Evolutionary conservation across 441 rosid genomes (phyloP).

Genomic region (Geranium incanum): DNA sequence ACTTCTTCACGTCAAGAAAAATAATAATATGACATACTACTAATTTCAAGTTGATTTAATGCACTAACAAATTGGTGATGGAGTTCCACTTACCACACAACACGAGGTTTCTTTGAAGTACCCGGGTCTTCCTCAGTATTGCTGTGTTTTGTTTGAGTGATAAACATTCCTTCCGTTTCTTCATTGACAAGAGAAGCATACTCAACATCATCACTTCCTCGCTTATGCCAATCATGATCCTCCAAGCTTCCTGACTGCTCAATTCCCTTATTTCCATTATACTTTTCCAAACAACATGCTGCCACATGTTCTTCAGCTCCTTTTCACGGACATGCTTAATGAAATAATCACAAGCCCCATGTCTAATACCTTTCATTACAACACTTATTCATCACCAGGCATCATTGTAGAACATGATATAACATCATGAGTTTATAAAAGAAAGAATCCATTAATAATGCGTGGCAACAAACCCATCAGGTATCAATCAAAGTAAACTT

Average conservation of each 20-base stretch:
- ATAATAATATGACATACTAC: conserved; percentile 39
- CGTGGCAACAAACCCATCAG: too few species aligned
- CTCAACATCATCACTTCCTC: conserved; percentile 43
- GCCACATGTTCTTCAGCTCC: conserved; percentile 82
- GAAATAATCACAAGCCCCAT: conserved; percentile 82
- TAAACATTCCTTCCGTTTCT: conserved; percentile 39
- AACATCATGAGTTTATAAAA: background rate
- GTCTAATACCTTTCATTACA: conserved; percentile 66
- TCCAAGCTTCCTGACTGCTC: conserved; percentile 45
- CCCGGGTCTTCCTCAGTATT: conserved; percentile 48
- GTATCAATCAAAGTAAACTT: too few species aligned
- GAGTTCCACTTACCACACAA: conserved; percentile 86
- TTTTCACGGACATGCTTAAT: conserved; percentile 70
- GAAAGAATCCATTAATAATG: too few species aligned
- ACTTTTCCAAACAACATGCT: conserved; percentile 61
- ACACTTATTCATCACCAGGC: conserved; percentile 66
- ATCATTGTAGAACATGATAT: conserved; percentile 44
- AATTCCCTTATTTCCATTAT: conserved; percentile 39
- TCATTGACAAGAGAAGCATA: conserved; percentile 48
- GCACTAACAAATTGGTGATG: conserved; percentile 83
- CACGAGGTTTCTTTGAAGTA: conserved; percentile 59
- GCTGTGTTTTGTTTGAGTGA: conserved; percentile 48
- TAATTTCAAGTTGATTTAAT: conserved; percentile 69
- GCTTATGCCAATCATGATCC: conserved; percentile 38
- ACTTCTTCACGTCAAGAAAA: background rate